phyloP scores from a whole-genome alignment of 2,329 filamentous ascomycete species.

The Scytalidium lignicola region DNA sequence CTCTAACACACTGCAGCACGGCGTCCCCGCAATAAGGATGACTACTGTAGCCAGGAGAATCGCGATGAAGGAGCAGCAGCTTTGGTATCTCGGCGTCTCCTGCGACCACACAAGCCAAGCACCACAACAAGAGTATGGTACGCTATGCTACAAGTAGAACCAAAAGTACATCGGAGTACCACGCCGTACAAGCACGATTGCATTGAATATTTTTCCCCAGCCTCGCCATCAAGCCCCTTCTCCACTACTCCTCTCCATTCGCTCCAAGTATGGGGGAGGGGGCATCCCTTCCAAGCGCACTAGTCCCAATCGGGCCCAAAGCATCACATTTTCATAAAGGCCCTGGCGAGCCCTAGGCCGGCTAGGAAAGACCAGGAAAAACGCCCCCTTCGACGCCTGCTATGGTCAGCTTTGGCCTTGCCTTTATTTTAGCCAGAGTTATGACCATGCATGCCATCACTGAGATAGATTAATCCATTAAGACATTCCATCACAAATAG shows the following conservation, averaged over 20 bases:
- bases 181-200: background rate
- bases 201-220: background rate
- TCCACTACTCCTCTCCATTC: background rate
- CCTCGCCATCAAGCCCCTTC: background rate
- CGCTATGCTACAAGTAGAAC: no score
- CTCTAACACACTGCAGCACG: no score
- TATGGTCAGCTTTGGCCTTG: conserved; percentile 13
- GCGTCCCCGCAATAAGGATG: no score
- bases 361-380: conserved; percentile 11
- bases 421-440: conserved; percentile 22
- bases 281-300: background rate
- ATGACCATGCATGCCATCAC: conserved; percentile 20
- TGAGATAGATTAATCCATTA: conserved; percentile 14
- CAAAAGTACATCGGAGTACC: background rate
- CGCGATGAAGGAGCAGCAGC: no score
- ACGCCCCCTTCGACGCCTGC: conserved; percentile 14
- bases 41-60: no score
- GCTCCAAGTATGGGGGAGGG: background rate
- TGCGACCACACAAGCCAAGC: no score
- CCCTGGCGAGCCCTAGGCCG: background rate
- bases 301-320: background rate
- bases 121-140: no score
- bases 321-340: background rate
- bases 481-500: conserved; percentile 9
- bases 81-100: no score